Evolutionary conservation across 164 flowering plant genomes (phyloP), one percentile per base, ranked within the genome.

Genomic region (Aristolochia contorta): DNA sequence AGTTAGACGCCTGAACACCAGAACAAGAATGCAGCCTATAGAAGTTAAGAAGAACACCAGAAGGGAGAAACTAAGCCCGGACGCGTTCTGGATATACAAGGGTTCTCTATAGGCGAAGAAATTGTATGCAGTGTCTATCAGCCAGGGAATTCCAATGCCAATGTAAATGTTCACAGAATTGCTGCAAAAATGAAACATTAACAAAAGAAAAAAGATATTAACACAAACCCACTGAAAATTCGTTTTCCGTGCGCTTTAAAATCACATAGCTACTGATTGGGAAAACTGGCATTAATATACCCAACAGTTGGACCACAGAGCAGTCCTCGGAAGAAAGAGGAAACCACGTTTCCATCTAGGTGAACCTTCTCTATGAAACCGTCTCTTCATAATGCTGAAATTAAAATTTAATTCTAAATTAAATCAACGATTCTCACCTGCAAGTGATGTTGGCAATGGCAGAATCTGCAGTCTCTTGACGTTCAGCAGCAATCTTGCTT

Each of bases 391-490:
- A 27, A 27, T 27, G 30, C 3, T 27, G 30, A 22, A 22, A 19
- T 19, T 22, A n/a, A 14, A 19, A 53, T 53, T 7, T 18, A 53
- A 22, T 19, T 53, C 23, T 12, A 22, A 12, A 12, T 16, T 6
- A 56, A 43, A 46, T 45, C 25, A 43, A 54, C 24, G 49, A 68
- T 64, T 25, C n/a, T 33, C 43, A 85, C 98, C 98, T 92, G 96
- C 98, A 89, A 61, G 85, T 92, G 66, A 89, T 89, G 78, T 92
- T 92, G 61, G 96, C 95, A 69, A 92, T 89, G 54, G 98, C 98
- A 64, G 98, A 92, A 62, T 92, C 98, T 18, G 96, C 98, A 24
- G 95, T 89, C 60, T 75, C 72, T 65, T 89, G 98, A 53, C 95
- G 87, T 59, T 92, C 96, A 57, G 93, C 98, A 57, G 98, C 98